These are phyloP conservation scores for Coniochaeta ligniaria DNA, from an alignment of 2,329 filamentous ascomycete genomes.

Conservation along the genomic window DNA sequence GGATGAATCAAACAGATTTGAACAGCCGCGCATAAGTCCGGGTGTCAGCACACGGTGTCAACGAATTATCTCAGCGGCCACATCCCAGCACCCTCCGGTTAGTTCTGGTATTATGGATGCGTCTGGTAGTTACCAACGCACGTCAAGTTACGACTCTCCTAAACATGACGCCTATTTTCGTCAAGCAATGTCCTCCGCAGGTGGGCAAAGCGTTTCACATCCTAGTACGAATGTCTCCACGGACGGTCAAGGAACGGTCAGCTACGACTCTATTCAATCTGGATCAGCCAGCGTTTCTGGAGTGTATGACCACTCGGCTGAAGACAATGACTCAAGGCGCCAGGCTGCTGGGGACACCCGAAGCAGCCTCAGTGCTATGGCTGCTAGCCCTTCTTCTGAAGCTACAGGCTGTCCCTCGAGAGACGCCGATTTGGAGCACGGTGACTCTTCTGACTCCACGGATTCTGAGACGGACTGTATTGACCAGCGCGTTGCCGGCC, in stretches of 20 bases:
- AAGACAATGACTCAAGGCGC: neutral
- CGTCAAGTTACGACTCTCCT: neutral
- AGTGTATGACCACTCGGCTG: neutral
- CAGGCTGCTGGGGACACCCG: neutral
- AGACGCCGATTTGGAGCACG: neutral
- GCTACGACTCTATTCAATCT: neutral
- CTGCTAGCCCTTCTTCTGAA: neutral
- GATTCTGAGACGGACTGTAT: neutral
- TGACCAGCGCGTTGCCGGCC: neutral
- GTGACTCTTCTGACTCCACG: neutral
- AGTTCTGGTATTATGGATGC: neutral
- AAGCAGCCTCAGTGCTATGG: neutral
- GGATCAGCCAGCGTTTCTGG: neutral
- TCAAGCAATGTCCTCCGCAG: neutral
- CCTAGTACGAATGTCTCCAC: neutral
- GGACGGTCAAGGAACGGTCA: neutral
- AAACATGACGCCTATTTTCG: too few relatives aligned
- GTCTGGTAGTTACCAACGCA: neutral
- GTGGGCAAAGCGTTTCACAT: neutral
- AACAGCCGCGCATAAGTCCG: conserved; percentile 7
- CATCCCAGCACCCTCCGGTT: neutral
- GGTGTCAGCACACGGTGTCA: conserved; percentile 11
- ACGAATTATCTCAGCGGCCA: neutral
- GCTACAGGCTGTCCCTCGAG: neutral
- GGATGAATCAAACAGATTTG: conserved; percentile 3